phyloP scores from a whole-genome alignment of 768 basidiomycete species.

The Tephrocybe sp. region DNA sequence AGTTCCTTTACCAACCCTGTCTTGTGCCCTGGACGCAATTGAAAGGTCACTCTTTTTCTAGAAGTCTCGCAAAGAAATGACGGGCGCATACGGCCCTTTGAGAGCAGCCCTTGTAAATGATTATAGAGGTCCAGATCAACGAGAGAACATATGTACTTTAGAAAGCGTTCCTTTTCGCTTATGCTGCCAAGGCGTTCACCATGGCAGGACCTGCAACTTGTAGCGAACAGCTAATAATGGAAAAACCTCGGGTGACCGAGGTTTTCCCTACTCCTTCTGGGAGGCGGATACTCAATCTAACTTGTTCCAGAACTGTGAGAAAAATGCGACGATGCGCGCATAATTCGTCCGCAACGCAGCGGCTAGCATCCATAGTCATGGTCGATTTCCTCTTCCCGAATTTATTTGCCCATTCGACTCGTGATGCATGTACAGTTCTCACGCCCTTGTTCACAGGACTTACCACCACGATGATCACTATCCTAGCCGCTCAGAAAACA shows the following conservation, averaged over 20 bases:
- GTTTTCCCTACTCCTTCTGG: constrained; percentile 20
- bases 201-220: constrained; percentile 3
- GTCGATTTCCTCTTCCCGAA: neutral
- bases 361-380: neutral
- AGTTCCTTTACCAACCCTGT: no score
- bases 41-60: no score
- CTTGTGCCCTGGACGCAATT: no score
- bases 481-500: constrained; percentile 12
- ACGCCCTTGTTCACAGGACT: neutral
- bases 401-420: constrained; percentile 6
- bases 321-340: neutral
- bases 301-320: neutral
- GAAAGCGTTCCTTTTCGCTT: neutral
- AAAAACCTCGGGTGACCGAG: constrained; percentile 27
- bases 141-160: neutral
- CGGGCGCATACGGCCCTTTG: no score
- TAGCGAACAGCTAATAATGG: constrained; percentile 15
- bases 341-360: constrained; percentile 1
- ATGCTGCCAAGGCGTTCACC: neutral
- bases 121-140: no score
- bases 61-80: no score
- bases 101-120: no score
- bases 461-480: neutral
- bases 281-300: neutral
- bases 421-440: constrained; percentile 7